Evolutionary conservation across 2,329 filamentous ascomycete genomes (phyloP).

Genomic region (Penicillium janthinellum): DNA sequence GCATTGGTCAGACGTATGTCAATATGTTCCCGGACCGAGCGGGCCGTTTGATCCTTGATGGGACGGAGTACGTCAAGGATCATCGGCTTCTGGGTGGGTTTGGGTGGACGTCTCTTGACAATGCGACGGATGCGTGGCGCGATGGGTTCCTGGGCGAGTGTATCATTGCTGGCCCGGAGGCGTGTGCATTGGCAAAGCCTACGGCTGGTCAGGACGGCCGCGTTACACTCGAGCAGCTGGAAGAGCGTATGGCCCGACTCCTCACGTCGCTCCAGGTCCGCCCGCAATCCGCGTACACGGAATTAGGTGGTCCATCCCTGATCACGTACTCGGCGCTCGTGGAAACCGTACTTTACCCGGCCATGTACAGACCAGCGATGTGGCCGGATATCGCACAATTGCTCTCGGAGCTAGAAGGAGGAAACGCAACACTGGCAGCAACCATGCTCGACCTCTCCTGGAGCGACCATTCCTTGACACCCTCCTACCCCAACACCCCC

Average conservation of each 20-base stretch:
- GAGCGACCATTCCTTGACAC: slow-evolving; percentile 6
- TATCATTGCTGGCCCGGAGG: slow-evolving; percentile 16
- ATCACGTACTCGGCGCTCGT: slow-evolving; percentile 20
- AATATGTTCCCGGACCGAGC: slow-evolving; percentile 21
- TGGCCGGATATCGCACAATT: slow-evolving; percentile 15
- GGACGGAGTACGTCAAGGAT: slow-evolving; percentile 19
- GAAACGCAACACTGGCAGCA: slow-evolving; percentile 18
- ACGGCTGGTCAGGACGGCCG: neutral
- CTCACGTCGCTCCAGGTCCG: slow-evolving; percentile 11
- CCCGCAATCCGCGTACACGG: slow-evolving; percentile 17
- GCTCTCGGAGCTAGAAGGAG: slow-evolving; percentile 18
- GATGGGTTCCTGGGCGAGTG: slow-evolving; percentile 22
- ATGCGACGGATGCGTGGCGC: slow-evolving; percentile 18
- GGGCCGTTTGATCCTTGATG: slow-evolving; percentile 21
- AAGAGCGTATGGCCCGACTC: slow-evolving; percentile 12
- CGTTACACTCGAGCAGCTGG: slow-evolving; percentile 12
- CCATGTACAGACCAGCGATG: slow-evolving; percentile 14
- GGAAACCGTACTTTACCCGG: slow-evolving; percentile 9
- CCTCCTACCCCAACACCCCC: neutral
- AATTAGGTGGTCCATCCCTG: slow-evolving; percentile 15
- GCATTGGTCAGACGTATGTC: slow-evolving; percentile 22
- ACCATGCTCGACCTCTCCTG: slow-evolving; percentile 10
- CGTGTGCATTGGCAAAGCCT: slow-evolving; percentile 18
- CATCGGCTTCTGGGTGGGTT: slow-evolving; percentile 18
- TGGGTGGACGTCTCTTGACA: slow-evolving; percentile 21